phyloP scores from a whole-genome alignment of 2,329 filamentous ascomycete genomes.

The Colletotrichum sojae region DNA sequence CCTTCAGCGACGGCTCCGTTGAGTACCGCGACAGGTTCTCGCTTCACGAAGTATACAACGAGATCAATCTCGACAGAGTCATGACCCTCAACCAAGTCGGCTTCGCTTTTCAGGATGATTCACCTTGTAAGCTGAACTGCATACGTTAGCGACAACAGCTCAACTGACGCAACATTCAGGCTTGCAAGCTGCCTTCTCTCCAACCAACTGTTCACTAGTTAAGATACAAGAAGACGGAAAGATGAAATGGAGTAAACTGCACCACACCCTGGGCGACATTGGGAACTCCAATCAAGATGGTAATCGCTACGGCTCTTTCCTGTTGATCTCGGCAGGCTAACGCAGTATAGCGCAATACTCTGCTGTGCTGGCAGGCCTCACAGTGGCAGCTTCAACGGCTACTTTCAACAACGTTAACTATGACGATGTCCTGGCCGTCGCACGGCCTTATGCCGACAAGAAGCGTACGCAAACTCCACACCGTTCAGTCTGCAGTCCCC shows the following conservation, averaged over 20 bases:
- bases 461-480: conserved; percentile 48
- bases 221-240: conserved; percentile 72
- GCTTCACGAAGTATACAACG: conserved; percentile 77
- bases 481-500: not conserved
- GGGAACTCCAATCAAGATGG: conserved; percentile 64
- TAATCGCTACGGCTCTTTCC: conserved; percentile 45
- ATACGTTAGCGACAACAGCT: conserved; percentile 6
- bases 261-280: conserved; percentile 64
- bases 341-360: conserved; percentile 63
- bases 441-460: conserved; percentile 63
- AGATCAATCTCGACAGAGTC: conserved; percentile 75
- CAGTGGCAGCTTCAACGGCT: conserved; percentile 64
- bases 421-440: conserved; percentile 81
- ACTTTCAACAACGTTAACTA: conserved; percentile 66
- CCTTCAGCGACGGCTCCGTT: conserved; percentile 84
- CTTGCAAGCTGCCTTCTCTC: conserved; percentile 73
- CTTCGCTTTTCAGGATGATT: conserved; percentile 78
- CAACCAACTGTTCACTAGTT: conserved; percentile 71
- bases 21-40: conserved; percentile 84
- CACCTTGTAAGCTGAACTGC: conserved; percentile 68
- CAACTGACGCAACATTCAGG: conserved; percentile 53
- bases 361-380: conserved; percentile 74
- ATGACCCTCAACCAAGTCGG: conserved; percentile 82
- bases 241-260: conserved; percentile 70
- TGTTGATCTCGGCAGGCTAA: conserved; percentile 43